Percentiles rank a stretch among this genome's conserved stretches.
These are phyloP conservation scores for Dactylonectria macrodidyma DNA, from an alignment of 2,329 filamentous ascomycete genomes.

Conservation along the genomic window DNA sequence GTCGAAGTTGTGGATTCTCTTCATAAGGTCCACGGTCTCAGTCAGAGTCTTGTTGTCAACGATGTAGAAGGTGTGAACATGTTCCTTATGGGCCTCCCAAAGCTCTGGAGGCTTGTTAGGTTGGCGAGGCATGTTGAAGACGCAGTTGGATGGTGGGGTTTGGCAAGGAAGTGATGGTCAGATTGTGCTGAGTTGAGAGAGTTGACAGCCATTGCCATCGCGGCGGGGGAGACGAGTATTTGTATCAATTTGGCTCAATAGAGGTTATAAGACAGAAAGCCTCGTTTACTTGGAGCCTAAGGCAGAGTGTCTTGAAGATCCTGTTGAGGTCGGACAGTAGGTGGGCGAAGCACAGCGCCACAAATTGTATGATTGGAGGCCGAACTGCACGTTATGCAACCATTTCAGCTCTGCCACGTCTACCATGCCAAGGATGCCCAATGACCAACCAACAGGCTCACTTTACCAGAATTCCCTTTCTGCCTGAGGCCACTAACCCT, in stretches of 20 bases:
- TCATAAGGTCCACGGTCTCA: constrained; percentile 9
- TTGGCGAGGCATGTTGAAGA: constrained; percentile 4
- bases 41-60: not conserved
- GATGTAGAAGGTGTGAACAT: constrained; percentile 8
- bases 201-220: too few relatives aligned
- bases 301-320: not conserved
- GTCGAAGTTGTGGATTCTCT: not conserved
- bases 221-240: not conserved
- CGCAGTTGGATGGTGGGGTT: not conserved
- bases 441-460: too few relatives aligned
- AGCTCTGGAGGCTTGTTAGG: not conserved
- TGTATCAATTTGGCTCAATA: not conserved
- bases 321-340: not conserved
- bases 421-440: too few relatives aligned
- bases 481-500: too few relatives aligned
- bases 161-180: not conserved
- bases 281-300: not conserved
- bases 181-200: too few relatives aligned
- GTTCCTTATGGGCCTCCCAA: constrained; percentile 21
- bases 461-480: too few relatives aligned
- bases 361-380: not conserved
- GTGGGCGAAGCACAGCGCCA: not conserved
- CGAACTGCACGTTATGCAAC: not conserved
- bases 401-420: not conserved
- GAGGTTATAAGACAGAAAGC: not conserved